Conservation (phyloP, 192 early-diverging fungal species). For the Anaeromyces robustus region DNA sequence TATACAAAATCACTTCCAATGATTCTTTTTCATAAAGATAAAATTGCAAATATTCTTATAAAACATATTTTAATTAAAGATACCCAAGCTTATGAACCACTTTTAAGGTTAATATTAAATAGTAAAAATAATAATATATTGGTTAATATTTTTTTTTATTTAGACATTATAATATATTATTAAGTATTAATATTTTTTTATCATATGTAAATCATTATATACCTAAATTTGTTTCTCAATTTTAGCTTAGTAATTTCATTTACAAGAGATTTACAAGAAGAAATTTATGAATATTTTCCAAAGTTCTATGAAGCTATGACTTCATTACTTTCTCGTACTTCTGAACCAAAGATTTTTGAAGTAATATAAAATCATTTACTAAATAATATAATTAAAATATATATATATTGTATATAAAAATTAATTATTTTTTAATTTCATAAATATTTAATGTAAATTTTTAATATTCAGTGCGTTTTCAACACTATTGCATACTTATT, state of each 20-base stretch:
- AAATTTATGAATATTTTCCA: slow-evolving; percentile 65
- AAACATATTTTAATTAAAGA: slow-evolving; percentile 43
- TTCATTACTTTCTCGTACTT: slow-evolving; percentile 15
- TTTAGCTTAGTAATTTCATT: slow-evolving; percentile 58
- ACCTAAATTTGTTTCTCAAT: too few relatives aligned
- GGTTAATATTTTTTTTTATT: too few relatives aligned
- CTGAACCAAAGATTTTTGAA: slow-evolving; percentile 65
- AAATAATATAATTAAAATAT: too few relatives aligned
- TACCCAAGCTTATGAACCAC: slow-evolving; percentile 55
- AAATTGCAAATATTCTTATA: slow-evolving; percentile 48
- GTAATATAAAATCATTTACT: too few relatives aligned
- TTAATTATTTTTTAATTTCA: too few relatives aligned
- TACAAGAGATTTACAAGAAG: slow-evolving; percentile 81
- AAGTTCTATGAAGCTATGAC: slow-evolving; percentile 44
- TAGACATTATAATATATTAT: too few relatives aligned
- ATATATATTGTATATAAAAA: too few relatives aligned
- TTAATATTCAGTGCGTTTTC: slow-evolving; percentile 43
- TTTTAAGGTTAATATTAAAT: slow-evolving; percentile 52
- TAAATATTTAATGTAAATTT: too few relatives aligned
- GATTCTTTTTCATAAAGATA: slow-evolving; percentile 77
- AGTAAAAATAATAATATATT: too few relatives aligned
- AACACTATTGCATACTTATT: slow-evolving; percentile 80
- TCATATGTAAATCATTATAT: too few relatives aligned
- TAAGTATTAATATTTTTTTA: too few relatives aligned
- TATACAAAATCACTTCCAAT: slow-evolving; percentile 63